Percentiles rank a stretch among this genome's conserved stretches.
These are phyloP conservation scores for button mushroom (Agaricus bisporus) DNA, from an alignment of 768 basidiomycete genomes.

Conservation along the genomic window DNA sequence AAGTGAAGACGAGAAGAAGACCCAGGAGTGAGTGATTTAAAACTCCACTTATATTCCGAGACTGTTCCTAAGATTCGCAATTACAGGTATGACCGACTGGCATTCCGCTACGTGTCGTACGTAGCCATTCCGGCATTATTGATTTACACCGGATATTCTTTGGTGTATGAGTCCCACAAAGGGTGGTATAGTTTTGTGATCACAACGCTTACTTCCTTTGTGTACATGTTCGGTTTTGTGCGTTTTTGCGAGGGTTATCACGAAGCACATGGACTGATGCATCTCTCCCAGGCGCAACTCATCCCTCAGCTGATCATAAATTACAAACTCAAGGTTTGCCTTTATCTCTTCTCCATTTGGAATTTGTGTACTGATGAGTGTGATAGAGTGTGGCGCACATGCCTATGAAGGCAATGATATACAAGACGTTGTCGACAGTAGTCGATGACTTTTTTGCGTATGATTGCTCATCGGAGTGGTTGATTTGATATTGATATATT, in stretches of 20 bases:
- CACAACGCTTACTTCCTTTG: constrained; percentile 86
- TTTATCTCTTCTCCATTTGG: constrained; percentile 11
- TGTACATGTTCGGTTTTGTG: constrained; percentile 97
- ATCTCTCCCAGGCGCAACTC: constrained; percentile 61
- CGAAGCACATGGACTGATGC: constrained; percentile 5
- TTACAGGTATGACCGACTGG: constrained; percentile 78
- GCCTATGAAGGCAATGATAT: constrained; percentile 98
- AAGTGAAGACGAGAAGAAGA: constrained; percentile 96
- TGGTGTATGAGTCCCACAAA: constrained; percentile 77
- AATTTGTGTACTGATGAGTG: background rate
- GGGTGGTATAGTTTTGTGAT: constrained; percentile 98
- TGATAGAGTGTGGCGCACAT: constrained; percentile 89
- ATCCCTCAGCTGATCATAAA: constrained; percentile 91
- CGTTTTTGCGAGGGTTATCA: constrained; percentile 28
- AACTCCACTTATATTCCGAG: constrained; percentile 2
- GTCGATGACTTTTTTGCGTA: constrained; percentile 93
- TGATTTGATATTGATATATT: constrained; percentile 5
- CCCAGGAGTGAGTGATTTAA: constrained; percentile 70
- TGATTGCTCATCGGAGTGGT: constrained; percentile 20
- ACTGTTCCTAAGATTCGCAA: constrained; percentile 8
- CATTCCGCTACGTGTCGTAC: constrained; percentile 93
- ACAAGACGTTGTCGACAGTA: constrained; percentile 85
- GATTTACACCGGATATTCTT: constrained; percentile 73
- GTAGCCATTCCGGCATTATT: constrained; percentile 78
- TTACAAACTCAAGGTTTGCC: constrained; percentile 86